phyloP scores from a whole-genome alignment of 2,329 filamentous ascomycete genomes.

The Ceratocystis eucalypticola region DNA sequence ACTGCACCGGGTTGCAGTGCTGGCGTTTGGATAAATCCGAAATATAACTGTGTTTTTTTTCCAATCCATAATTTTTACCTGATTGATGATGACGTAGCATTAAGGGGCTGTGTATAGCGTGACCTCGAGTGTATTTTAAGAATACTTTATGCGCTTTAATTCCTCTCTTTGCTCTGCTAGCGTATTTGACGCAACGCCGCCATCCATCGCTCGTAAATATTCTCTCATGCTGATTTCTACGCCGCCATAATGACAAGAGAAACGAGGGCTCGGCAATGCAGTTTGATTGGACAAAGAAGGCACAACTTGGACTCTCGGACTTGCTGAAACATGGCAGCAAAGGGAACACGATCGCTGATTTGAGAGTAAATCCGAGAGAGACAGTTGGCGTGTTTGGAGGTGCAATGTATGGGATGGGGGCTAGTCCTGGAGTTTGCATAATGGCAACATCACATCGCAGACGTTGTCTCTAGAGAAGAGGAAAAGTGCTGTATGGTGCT shows the following conservation, averaged over 20 bases:
- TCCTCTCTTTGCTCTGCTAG: not conserved
- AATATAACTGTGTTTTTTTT: not conserved
- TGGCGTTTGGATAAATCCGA: constrained; percentile 3
- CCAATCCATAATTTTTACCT: not conserved
- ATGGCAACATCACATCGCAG: no score
- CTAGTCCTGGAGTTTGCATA: not conserved
- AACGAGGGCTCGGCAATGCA: not conserved
- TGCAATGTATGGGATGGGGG: no score
- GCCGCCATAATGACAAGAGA: not conserved
- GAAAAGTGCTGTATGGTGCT: no score
- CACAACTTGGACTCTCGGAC: not conserved
- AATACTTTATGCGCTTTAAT: not conserved
- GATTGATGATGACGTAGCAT: not conserved
- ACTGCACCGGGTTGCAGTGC: constrained; percentile 5
- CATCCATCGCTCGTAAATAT: no score
- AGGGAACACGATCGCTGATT: not conserved
- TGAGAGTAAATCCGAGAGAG: not conserved
- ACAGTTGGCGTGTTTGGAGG: no score
- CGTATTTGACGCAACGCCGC: no score
- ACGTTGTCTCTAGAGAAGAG: no score
- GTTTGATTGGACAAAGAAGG: not conserved
- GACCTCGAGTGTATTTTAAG: not conserved
- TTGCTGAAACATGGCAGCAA: not conserved
- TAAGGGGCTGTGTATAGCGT: not conserved
- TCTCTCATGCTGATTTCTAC: not conserved